Percentiles rank a stretch among this genome's conserved stretches.
These are phyloP conservation scores for Emydomyces testavorans DNA, from an alignment of 2,329 filamentous ascomycete genomes.

Conservation along the genomic window DNA sequence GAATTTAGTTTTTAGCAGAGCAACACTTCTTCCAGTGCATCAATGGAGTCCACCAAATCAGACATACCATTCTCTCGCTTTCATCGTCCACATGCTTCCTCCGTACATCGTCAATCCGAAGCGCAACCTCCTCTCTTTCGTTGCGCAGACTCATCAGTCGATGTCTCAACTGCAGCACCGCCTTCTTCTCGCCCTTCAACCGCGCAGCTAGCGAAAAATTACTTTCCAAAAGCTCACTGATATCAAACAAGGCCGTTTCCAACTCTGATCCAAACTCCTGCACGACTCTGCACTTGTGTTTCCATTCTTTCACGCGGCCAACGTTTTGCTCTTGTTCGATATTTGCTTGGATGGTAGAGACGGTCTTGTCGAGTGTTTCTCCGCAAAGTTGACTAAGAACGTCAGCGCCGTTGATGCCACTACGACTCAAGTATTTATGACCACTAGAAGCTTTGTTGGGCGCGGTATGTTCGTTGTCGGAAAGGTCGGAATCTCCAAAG, in stretches of 20 bases:
- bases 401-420: conserved; percentile 42
- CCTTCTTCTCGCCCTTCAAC: conserved; percentile 36
- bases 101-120: conserved; percentile 41
- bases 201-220: conserved; percentile 38
- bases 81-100: conserved; percentile 33
- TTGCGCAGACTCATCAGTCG: conserved; percentile 40
- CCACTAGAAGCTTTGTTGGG: conserved; percentile 25
- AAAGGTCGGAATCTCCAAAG: conserved; percentile 15
- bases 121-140: conserved; percentile 39
- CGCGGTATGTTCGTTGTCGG: conserved; percentile 23
- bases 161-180: conserved; percentile 36
- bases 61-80: conserved; percentile 26
- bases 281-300: conserved; percentile 38
- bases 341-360: conserved; percentile 33
- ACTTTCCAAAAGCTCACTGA: conserved; percentile 43
- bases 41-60: neutral
- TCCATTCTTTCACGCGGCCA: conserved; percentile 31
- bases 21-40: neutral
- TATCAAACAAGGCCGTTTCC: conserved; percentile 39
- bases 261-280: conserved; percentile 40
- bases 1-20: conserved; percentile 6
- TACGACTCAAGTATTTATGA: conserved; percentile 25
- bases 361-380: conserved; percentile 39
- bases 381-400: conserved; percentile 42
- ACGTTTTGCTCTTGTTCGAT: conserved; percentile 32